These are phyloP conservation scores for Boletellus emodensis DNA, from an alignment of 768 basidiomycete genomes.

Conservation along the genomic window DNA sequence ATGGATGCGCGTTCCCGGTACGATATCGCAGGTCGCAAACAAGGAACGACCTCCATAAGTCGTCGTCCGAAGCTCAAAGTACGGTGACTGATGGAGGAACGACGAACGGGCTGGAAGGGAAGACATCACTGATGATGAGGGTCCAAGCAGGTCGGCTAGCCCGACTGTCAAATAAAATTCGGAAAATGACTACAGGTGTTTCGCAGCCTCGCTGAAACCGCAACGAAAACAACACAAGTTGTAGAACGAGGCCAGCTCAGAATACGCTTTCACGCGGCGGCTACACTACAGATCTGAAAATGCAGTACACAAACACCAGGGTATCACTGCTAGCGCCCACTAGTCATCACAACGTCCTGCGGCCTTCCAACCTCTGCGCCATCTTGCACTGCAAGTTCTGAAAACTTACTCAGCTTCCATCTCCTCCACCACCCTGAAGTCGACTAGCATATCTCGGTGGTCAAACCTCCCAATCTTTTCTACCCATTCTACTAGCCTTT, in stretches of 20 bases:
- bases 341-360: constrained; percentile 9
- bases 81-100: background rate
- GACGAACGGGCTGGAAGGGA: background rate
- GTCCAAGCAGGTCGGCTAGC: background rate
- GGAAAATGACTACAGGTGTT: too few relatives aligned
- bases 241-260: too few relatives aligned
- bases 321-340: background rate
- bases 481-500: constrained; percentile 12
- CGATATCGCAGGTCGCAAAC: constrained; percentile 42
- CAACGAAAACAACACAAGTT: too few relatives aligned
- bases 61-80: constrained; percentile 33
- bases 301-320: too few relatives aligned
- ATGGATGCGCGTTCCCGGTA: constrained; percentile 42
- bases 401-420: constrained; percentile 7
- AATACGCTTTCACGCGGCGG: too few relatives aligned
- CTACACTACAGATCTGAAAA: too few relatives aligned
- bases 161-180: background rate
- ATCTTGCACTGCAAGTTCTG: background rate
- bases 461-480: constrained; percentile 23
- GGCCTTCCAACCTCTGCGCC: background rate
- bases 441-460: constrained; percentile 19
- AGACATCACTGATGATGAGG: constrained; percentile 2
- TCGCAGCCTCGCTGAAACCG: too few relatives aligned
- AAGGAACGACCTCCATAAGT: constrained; percentile 51
- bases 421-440: constrained; percentile 12